A percentile compares a stretch with the other conserved stretches of the same genome.
Conservation (phyloP, 2,329 filamentous ascomycete genomes). For the Sclerotinia subarctica region DNA sequence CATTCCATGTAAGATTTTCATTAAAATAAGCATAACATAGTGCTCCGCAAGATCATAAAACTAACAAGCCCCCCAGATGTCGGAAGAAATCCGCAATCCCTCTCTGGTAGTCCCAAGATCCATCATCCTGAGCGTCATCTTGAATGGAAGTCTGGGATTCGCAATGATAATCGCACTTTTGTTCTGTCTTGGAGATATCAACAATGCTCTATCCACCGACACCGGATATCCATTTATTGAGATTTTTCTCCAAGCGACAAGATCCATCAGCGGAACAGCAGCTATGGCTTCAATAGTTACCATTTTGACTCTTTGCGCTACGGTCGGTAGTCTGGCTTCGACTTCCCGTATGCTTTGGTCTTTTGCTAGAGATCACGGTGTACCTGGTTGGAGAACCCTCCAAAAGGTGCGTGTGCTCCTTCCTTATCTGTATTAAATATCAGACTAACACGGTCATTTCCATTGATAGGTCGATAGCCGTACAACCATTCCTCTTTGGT, state of each 20-base stretch:
- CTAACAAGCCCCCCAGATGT: conserved; percentile 12
- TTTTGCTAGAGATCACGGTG: conserved; percentile 45
- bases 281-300: conserved; percentile 47
- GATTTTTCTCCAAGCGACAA: conserved; percentile 50
- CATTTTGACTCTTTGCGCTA: conserved; percentile 40
- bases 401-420: conserved; percentile 30
- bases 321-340: conserved; percentile 39
- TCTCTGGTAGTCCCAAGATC: conserved; percentile 16
- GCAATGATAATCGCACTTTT: conserved; percentile 39
- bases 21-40: background rate
- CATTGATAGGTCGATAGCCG: conserved; percentile 9
- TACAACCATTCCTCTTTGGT: conserved; percentile 11
- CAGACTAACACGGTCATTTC: background rate
- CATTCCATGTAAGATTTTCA: conserved; percentile 11
- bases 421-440: accelerated
- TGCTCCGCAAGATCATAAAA: background rate
- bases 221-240: conserved; percentile 48
- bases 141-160: conserved; percentile 49
- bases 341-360: conserved; percentile 43
- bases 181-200: conserved; percentile 40
- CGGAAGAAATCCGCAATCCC: conserved; percentile 22
- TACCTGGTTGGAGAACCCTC: conserved; percentile 43
- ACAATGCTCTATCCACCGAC: conserved; percentile 39
- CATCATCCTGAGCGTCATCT: conserved; percentile 46
- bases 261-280: conserved; percentile 45